Base-by-base conservation (phyloP, 2,329 filamentous ascomycete genomes). In the Aureobasidium musti region DNA sequence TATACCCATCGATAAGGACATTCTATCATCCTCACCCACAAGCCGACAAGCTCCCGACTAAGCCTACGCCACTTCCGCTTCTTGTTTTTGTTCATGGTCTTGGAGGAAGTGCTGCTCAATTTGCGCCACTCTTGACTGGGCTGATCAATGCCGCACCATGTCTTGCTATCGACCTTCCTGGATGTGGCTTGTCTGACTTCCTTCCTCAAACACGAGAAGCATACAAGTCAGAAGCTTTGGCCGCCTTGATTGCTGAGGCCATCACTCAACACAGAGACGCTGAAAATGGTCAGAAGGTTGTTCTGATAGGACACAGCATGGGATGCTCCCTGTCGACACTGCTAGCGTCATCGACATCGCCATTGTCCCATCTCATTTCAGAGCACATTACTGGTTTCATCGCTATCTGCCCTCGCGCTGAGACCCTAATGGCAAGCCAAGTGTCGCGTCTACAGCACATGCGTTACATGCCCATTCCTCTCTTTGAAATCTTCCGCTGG, bases 31-130 rank as follows among this genome's bases (percentile, higher is more conserved):
- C 86, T 65, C 95, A 97, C 78, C 85, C 88, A 23, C 92, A 97
- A 74, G 87, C 89, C n/a, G 86, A 88, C 68, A 91, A 95, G 76
- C 83, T 98, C 4, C 92, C 91, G 2, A 84, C 82, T 49, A 83
- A 87, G 68, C 91, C 91, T 1, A 83, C 85, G 0, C 88, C 91
- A 0, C 79, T 97, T 13, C 95, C 95, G 1, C 80, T 99, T 11
- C 80, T 98, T 3, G 92, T 98, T 50, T 97, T 96, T 74, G 83
- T 98, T 67, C 95, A 98, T 74, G 95, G 95, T 1, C 83, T 98
- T 11, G 95, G 94, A n/a, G 95, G 95, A 57, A 96, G 91, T 0
- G 85, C 92, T 28, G 89, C 92, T 13, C 95, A 98, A 74, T 98
- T 97, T 74, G 85, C 91, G 26, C 87, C 90, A 35, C 80, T 98